Base-by-base conservation (phyloP, 2,329 filamentous ascomycete genomes). In the Epichloe gansuensis region DNA sequence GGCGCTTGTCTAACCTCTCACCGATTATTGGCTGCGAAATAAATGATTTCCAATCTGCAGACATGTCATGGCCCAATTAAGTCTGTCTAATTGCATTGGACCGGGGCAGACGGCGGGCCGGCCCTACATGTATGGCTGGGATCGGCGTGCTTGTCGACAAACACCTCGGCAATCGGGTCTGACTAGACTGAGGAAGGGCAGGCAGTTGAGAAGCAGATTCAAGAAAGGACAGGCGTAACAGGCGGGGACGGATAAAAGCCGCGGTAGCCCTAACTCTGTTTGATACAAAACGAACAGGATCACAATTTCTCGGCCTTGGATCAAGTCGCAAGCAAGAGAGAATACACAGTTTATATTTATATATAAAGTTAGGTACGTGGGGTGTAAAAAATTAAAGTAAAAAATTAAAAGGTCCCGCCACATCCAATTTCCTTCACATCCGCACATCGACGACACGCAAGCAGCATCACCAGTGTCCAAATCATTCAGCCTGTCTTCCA, bases 161-260 rank as follows among this genome's bases (percentile, higher is more conserved):
- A 31, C 31, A 31, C 31, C 48, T 53, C 38, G 48, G 48, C 51
- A 47, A 46, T 39, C 23, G 39, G 21, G 21, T 39, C 21, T 21
- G 8, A 40, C 51, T 13, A 21, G 34, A 25, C 3, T 21, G 4
- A 36, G 23, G 12, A 12, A 7, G 13, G 31, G 9, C 23, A 23
- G 23, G 3, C 27, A 50, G 15, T 17, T 5, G 11, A 44, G 15
- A 17, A 13, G 15, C 48, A 45, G 41, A 45, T 27, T 40, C 42
- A 45, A 45, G 23, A 5, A 5, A n/a, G 41, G 17, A 35, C 13
- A 39, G 41, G 21, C 38, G 39, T 23, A 49, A 25, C 39, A 35
- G 47, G 44, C 38, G 40, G 40, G 48, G 48, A 44, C 44, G n/a
- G 5, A 44, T 35, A 21, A 49, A 49, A 49, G 47, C 51, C 51